A percentile compares a stretch with the other conserved stretches of the same genome.
Evolutionary conservation across 139 green algal genomes (phyloP).

Genomic region (Auxenochlorella protothecoides): DNA sequence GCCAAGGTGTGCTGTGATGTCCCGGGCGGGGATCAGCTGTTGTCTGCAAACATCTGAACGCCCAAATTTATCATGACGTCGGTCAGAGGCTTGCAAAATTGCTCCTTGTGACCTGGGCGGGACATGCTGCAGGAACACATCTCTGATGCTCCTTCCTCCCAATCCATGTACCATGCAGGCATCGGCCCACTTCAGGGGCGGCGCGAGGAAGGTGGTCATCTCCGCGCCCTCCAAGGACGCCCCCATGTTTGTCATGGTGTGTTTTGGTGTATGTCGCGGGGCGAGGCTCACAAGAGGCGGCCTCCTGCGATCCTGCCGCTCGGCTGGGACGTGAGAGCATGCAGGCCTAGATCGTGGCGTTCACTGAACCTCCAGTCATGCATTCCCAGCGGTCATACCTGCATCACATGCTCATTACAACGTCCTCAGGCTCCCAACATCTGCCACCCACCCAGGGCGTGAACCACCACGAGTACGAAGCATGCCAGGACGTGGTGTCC

Average conservation of each 20-base stretch:
- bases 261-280: neutral
- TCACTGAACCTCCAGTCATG: too few species aligned
- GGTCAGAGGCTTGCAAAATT: too few species aligned
- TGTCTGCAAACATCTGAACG: too few species aligned
- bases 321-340: too few species aligned
- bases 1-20: constrained; percentile 38
- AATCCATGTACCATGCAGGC: neutral
- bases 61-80: too few species aligned
- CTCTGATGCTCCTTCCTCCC: too few species aligned
- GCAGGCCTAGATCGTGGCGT: too few species aligned
- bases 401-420: too few species aligned
- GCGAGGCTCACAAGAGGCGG: too few species aligned
- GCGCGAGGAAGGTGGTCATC: constrained; percentile 89
- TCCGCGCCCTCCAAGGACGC: constrained; percentile 77
- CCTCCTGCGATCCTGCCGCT: too few species aligned
- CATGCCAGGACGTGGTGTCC: constrained; percentile 59
- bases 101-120: neutral
- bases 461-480: constrained; percentile 75
- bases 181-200: constrained; percentile 60
- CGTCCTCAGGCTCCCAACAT: neutral
- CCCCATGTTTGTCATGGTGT: constrained; percentile 70
- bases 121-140: neutral
- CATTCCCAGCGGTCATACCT: too few species aligned
- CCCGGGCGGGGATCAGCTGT: too few species aligned
- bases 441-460: constrained; percentile 39